These are phyloP conservation scores for Boletus reticuloceps DNA, from an alignment of 768 basidiomycete genomes.

Conservation along the genomic window DNA sequence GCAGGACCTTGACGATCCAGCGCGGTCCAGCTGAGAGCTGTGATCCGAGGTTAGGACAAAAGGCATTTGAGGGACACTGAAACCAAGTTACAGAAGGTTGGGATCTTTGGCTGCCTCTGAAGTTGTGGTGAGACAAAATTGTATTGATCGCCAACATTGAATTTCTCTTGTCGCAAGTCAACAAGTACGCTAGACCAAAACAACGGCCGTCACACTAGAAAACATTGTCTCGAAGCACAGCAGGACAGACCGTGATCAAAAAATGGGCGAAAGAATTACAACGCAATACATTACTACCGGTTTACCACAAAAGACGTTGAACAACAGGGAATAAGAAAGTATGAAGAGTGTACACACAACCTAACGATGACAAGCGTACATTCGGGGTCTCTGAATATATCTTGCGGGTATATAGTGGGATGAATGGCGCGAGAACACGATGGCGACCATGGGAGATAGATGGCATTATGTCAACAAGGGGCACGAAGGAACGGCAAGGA, in stretches of 20 bases:
- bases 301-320: background rate
- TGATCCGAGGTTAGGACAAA: too few species aligned
- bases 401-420: slow-evolving; percentile 3
- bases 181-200: too few species aligned
- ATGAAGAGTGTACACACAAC: slow-evolving; percentile 15
- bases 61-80: too few species aligned
- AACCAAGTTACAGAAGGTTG: too few species aligned
- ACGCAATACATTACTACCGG: background rate
- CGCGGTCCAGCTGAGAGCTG: too few species aligned
- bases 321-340: slow-evolving; percentile 12
- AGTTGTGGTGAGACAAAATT: too few species aligned
- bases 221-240: too few species aligned
- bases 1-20: too few species aligned
- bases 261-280: background rate
- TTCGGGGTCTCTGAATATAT: slow-evolving; percentile 10
- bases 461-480: background rate
- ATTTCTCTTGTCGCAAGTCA: too few species aligned
- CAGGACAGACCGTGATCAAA: background rate
- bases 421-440: background rate
- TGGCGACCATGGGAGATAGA: background rate
- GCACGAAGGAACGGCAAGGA: background rate
- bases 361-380: slow-evolving; percentile 18
- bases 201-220: too few species aligned
- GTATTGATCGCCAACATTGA: too few species aligned
- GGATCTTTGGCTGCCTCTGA: too few species aligned